Base-by-base conservation (phyloP, 2,329 filamentous ascomycete species). In the Penicillium sp. region DNA sequence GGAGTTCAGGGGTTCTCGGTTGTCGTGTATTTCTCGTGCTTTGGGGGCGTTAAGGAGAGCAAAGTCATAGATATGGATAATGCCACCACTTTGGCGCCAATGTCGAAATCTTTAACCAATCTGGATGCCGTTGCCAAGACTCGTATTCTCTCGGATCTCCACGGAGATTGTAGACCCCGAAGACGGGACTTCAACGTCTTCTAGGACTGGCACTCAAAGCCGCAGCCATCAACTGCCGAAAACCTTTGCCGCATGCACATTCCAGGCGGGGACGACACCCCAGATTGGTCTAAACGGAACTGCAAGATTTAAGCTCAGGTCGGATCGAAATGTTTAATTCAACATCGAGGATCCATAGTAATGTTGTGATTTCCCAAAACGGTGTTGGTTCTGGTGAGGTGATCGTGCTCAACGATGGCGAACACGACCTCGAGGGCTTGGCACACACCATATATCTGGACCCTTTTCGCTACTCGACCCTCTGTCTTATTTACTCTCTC, bases 391-490 rank as follows among this genome's bases (percentile, higher is more conserved):
- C 43, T 46, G 47, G 59, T 68, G 66, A 67, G 60, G 65, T 68
- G 66, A 67, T 67, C 47, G 47, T 51, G 53, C 46, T 51, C 51
- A 49, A 46, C 53, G 54, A 68, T 68, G 59, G 65, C 66, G 65
- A 67, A 52, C 54, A 42, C 51, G 8, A 33, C 41, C 41, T 44
- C 25, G 29, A 46, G 49, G 54, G 49, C 59, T 62, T 62, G 59
- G 60, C 58, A 43, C 32, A n/a, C n/a, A 12, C 46, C 57, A 57
- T 60, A 59, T 61, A 61, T 55, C 8, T 57, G 52, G 59, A 44
- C 54, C 43, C 32, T 45, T 28, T 32, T 6, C 52, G 13, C 49
- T 42, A 31, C 33, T 52, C n/a, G 31, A 25, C 38, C 20, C 20
- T 23, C 20, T 23, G 15, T 18, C 27, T 50, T 24, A 10, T 44